phyloP scores from a whole-genome alignment of 1,284 basidiomycete genomes.

The Schizophyllum commune region DNA sequence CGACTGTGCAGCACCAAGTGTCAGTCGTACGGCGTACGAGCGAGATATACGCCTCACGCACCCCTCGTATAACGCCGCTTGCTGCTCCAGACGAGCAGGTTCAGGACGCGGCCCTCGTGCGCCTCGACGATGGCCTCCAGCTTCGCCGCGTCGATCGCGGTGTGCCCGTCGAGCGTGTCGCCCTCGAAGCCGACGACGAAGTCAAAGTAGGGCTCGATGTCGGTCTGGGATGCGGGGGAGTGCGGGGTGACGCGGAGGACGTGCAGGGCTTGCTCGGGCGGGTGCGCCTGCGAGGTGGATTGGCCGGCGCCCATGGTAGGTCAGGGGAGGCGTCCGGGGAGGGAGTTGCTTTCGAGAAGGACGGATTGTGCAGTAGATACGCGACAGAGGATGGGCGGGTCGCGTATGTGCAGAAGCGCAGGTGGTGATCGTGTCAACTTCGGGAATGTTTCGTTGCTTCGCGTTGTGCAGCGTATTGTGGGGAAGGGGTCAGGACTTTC shows the following conservation, averaged over 20 bases:
- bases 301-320: slow-evolving; percentile 64
- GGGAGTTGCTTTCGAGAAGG: not conserved
- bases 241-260: slow-evolving; percentile 80
- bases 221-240: slow-evolving; percentile 80
- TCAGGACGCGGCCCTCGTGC: slow-evolving; percentile 76
- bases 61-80: slow-evolving; percentile 82
- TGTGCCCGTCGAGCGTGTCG: slow-evolving; percentile 44
- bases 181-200: slow-evolving; percentile 90
- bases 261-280: slow-evolving; percentile 67
- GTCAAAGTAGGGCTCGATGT: slow-evolving; percentile 95
- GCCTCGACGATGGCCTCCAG: slow-evolving; percentile 80
- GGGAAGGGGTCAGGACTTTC: not conserved
- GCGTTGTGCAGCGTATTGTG: too few species aligned
- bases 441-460: too few species aligned
- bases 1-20: slow-evolving; percentile 43
- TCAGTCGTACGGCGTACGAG: not conserved
- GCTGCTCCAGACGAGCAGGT: slow-evolving; percentile 85
- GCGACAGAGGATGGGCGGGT: not conserved
- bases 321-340: not conserved
- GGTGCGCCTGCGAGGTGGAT: slow-evolving; percentile 50
- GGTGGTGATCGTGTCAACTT: not conserved
- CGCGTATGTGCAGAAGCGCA: not conserved
- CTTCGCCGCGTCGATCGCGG: slow-evolving; percentile 62
- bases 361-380: not conserved
- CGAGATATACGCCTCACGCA: slow-evolving; percentile 29